Base-by-base conservation (phyloP, 2,329 filamentous ascomycete species). In the Alternaria sp. region DNA sequence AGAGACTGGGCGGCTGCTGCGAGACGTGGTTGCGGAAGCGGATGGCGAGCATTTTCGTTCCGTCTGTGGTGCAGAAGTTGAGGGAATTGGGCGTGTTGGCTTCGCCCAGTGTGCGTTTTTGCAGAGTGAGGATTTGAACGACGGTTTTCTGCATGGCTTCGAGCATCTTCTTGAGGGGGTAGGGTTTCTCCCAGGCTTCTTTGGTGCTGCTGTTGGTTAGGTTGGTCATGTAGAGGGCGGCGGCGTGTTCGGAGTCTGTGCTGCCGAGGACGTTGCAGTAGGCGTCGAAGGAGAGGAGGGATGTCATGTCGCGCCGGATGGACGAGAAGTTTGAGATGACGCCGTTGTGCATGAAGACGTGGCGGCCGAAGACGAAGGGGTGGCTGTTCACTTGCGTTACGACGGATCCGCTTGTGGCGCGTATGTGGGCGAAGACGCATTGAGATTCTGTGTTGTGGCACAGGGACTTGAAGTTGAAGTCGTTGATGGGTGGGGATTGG, bases 301-400 rank as follows among this genome's bases (percentile, higher is more conserved):
- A 75, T 12, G 79, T 81, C 63, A 87, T 73, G 23, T 82, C 79
- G 9, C 84, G 81, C 28, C 83, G 81, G 52, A 87, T 83, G 8
- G 73, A 65, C 2, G 76, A 67, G 70, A 87, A 87, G 64, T 82
- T 75, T 11, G 81, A 80, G 32, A 86, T 80, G 15, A 81, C 81
- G 2, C 85, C 85, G 68, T 87, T 87, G 77, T 87, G 85, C 85
- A 87, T 87, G 71, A 87, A 84, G 9, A 80, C 79, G 65, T 86
- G 84, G 40, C 85, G 78, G 13, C 85, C 85, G 56, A 87, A 87
- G 28, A 83, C 79, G 71, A 87, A 87, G 6, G 85, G 85, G 63
- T 87, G 85, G 47, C 83, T 85, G 73, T 87, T 87, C 19, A 85
- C 82, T 15, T 80, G 79, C 2, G 83, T 81, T 25, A 86, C 83